Conservation (phyloP, 139 green algal genomes). For the Tetraselmis chui region DNA sequence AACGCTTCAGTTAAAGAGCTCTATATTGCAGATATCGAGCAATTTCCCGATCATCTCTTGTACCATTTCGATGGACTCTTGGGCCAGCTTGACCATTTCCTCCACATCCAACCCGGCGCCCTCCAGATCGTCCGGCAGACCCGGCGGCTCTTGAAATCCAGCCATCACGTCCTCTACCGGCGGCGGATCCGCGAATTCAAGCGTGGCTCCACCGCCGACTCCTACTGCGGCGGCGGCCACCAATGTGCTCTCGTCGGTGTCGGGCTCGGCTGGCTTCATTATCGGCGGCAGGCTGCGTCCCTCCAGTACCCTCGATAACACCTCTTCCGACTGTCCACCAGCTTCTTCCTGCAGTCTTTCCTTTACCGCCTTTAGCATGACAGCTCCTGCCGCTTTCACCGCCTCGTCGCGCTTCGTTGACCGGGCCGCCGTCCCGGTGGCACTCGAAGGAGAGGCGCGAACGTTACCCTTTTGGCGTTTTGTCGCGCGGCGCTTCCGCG, state of each 20-base stretch:
- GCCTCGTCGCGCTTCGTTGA: background rate
- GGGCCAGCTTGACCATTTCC: background rate
- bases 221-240: background rate
- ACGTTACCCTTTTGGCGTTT: background rate
- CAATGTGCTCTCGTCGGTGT: no score
- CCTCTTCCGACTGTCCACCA: background rate
- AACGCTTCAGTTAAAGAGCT: no score
- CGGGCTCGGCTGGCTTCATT: no score
- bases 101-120: background rate
- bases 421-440: no score
- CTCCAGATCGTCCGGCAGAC: background rate
- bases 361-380: background rate
- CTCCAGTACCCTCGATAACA: background rate
- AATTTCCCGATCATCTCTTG: background rate
- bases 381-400: background rate
- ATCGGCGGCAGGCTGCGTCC: background rate
- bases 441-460: background rate
- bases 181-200: background rate
- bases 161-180: background rate
- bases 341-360: background rate
- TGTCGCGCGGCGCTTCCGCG: background rate
- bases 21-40: background rate
- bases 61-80: background rate
- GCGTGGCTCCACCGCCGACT: background rate
- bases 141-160: background rate